Percentiles rank a stretch among this genome's conserved stretches.
Conservation (phyloP, 2,329 filamentous ascomycete species). For the Tolypocladium ophioglossoides region DNA sequence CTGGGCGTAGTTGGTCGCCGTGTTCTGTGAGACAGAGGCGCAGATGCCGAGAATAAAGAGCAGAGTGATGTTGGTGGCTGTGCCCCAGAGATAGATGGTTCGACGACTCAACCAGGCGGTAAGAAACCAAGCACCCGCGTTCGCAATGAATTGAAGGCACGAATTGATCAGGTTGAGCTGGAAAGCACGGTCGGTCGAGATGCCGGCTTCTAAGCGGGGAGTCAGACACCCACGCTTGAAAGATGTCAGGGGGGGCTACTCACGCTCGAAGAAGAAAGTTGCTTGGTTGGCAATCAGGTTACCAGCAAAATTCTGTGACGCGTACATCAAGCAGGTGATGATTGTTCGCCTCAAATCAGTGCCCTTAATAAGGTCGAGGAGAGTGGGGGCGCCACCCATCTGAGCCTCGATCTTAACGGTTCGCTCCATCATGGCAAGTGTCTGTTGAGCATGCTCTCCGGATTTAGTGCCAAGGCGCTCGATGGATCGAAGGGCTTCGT, state of each 20-base stretch:
- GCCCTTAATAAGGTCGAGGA: constrained; percentile 42
- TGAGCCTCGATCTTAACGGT: constrained; percentile 40
- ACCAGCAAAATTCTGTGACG: constrained; percentile 48
- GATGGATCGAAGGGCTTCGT: constrained; percentile 32
- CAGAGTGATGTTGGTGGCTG: constrained; percentile 19
- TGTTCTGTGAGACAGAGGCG: constrained; percentile 21
- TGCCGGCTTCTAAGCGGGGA: constrained; percentile 8
- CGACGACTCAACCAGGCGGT: constrained; percentile 26
- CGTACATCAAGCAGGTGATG: constrained; percentile 47
- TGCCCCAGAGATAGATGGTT: constrained; percentile 28
- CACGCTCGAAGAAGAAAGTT: constrained; percentile 44
- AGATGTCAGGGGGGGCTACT: too few relatives aligned
- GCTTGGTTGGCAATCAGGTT: constrained; percentile 53
- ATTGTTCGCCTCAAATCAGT: constrained; percentile 42
- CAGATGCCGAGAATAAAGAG: constrained; percentile 24
- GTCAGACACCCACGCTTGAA: too few relatives aligned
- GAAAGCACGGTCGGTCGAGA: constrained; percentile 10
- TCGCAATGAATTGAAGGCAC: constrained; percentile 21
- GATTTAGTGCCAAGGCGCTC: constrained; percentile 30
- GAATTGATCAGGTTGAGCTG: constrained; percentile 16
- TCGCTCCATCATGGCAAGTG: constrained; percentile 46
- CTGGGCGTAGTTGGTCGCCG: constrained; percentile 24
- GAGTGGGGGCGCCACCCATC: constrained; percentile 26
- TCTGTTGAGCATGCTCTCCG: constrained; percentile 16
- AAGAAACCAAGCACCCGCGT: constrained; percentile 21